Percentiles rank a stretch among this genome's conserved stretches.
phyloP scores from a whole-genome alignment of 2,329 filamentous ascomycete species.

The Colletotrichum godetiae region DNA sequence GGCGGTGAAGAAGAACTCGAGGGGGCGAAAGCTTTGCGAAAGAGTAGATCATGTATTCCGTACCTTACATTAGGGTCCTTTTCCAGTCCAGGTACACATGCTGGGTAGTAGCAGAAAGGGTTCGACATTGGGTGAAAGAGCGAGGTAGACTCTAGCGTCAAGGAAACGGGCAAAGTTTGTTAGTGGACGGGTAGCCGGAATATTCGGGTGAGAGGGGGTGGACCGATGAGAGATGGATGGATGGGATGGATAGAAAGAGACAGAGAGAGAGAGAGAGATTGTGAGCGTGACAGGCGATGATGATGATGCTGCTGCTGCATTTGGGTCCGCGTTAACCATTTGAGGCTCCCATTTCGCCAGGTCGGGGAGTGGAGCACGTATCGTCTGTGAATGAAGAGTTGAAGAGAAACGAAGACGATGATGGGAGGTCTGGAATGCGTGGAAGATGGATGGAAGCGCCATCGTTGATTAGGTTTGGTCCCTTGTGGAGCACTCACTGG shows the following conservation, averaged over 20 bases:
- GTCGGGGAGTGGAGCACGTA: slow-evolving; percentile 1
- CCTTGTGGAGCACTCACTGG: not conserved
- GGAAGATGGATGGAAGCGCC: slow-evolving; percentile 20
- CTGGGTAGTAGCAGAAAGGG: not conserved
- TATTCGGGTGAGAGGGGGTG: slow-evolving; percentile 14
- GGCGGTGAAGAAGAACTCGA: slow-evolving; percentile 13
- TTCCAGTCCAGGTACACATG: not conserved
- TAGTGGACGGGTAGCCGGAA: slow-evolving; percentile 4
- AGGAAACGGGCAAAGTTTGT: not conserved
- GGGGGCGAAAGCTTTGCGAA: not conserved
- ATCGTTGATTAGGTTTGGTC: slow-evolving; percentile 1
- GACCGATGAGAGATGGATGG: not conserved
- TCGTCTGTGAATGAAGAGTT: too few species aligned
- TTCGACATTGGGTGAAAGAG: not conserved
- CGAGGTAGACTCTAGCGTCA: not conserved
- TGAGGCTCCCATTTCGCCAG: slow-evolving; percentile 23
- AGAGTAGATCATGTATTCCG: not conserved
- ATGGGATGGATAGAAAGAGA: not conserved
- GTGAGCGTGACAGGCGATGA: too few species aligned
- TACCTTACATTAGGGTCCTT: not conserved
- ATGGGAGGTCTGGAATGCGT: slow-evolving; percentile 6
- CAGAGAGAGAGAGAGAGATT: not conserved
- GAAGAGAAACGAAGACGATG: not conserved
- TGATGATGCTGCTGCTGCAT: slow-evolving; percentile 4
- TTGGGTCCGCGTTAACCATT: slow-evolving; percentile 11